Conservation (phyloP, 805 yeast genomes). For the Saturnispora galanensis region DNA sequence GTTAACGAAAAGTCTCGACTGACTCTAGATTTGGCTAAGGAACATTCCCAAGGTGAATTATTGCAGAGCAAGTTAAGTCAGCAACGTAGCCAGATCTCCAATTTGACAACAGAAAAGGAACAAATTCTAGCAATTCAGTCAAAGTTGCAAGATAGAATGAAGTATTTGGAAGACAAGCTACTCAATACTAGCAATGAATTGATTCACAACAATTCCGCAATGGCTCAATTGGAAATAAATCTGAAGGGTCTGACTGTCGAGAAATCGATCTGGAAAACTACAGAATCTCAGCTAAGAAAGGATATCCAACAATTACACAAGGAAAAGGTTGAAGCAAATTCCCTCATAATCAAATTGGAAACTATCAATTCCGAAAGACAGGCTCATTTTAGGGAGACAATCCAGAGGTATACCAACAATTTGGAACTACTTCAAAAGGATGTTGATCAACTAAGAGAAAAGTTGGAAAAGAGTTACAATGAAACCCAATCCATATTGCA, state of each 20-base stretch:
- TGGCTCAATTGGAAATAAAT: conserved; percentile 36
- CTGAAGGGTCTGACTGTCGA: conserved; percentile 45
- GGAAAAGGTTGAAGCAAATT: conserved; percentile 51
- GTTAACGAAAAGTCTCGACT: conserved; percentile 34
- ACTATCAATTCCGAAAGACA: conserved; percentile 54
- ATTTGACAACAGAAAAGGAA: conserved; percentile 35
- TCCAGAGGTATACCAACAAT: conserved; percentile 39
- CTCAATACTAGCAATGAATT: conserved; percentile 45
- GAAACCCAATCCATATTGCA: conserved; percentile 45
- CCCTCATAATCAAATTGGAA: conserved; percentile 52
- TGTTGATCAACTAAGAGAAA: conserved; percentile 33
- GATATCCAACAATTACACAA: conserved; percentile 44
- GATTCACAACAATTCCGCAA: conserved; percentile 38
- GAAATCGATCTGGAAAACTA: conserved; percentile 37
- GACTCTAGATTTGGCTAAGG: conserved; percentile 40
- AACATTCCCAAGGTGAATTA: conserved; percentile 44
- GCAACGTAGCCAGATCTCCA: conserved; percentile 30
- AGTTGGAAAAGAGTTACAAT: conserved; percentile 35
- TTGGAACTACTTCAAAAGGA: conserved; percentile 41
- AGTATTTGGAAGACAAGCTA: conserved; percentile 39
- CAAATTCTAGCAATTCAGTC: conserved; percentile 33
- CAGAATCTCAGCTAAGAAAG: conserved; percentile 39
- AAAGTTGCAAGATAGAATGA: conserved; percentile 32
- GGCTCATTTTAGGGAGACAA: conserved; percentile 36
- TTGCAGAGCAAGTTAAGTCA: conserved; percentile 41